Percentiles rank a stretch among this genome's conserved stretches.
Evolutionary conservation across 495 filamentous ascomycete genomes (phyloP).

Genomic region (Ramalina intermedia): DNA sequence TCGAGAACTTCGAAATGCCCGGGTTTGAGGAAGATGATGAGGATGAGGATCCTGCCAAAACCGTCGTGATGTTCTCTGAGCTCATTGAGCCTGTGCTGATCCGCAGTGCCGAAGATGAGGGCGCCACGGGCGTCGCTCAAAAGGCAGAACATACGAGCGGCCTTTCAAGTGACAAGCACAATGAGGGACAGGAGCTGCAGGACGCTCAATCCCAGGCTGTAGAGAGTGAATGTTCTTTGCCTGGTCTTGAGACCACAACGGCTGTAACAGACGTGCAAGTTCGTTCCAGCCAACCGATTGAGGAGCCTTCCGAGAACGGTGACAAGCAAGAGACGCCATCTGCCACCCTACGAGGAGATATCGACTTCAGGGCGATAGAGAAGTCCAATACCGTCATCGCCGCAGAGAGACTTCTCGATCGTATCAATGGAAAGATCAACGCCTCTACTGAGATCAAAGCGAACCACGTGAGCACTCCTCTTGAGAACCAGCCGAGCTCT

Average conservation of each 20-base stretch:
- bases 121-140: neutral
- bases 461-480: neutral
- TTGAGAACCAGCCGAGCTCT: conserved; percentile 7
- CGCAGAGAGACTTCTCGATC: neutral
- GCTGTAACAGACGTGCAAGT: too few species aligned
- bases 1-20: conserved; percentile 55
- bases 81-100: conserved; percentile 50
- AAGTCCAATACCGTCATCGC: neutral
- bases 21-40: conserved; percentile 37
- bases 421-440: neutral
- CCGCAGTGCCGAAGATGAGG: conserved; percentile 18
- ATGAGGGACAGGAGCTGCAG: too few species aligned
- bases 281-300: too few species aligned
- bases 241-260: too few species aligned
- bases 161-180: too few species aligned
- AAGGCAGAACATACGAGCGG: neutral
- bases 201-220: too few species aligned
- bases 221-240: too few species aligned
- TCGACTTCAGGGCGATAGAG: neutral
- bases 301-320: neutral
- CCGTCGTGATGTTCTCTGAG: conserved; percentile 37
- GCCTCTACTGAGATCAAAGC: neutral
- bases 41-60: conserved; percentile 36
- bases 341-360: neutral
- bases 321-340: neutral